Evolutionary conservation across 257 asterid species (phyloP), one percentile per base, ranked within the genome.

Genomic region (Rhazya stricta): DNA sequence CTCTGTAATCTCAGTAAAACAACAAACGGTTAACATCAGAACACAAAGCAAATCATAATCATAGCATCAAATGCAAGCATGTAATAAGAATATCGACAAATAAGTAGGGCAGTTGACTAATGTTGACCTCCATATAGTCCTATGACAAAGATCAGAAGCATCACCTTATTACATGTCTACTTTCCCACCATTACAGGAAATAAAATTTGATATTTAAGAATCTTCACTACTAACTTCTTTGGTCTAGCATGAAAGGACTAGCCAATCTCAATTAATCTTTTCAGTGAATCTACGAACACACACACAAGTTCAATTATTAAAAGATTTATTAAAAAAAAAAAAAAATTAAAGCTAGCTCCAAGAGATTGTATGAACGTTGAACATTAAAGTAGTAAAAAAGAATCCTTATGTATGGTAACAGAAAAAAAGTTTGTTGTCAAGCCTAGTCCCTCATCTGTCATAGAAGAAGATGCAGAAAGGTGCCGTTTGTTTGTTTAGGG

Each of bases 1-100:
- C 34, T 82, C 96, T 86, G 80, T 81, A 85, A 85, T 73, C 39
- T 78, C 81, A 51, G 29, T 18, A 9, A 1, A 43, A 18, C 9
- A 30, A 62, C 23, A 61, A 48, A 1, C 11, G 25, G 21, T 70
- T 32, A 19, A 23, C n/a, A 25, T 65, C 73, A 36, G 21, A 71
- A 23, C 11, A 61, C 1, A 2, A 19, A 45, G 7, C 30, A 39
- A 30, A 23, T 43, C 70, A 30, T 36, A 23, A 8, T 73, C 8
- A 25, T 46, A 75, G 30, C 53, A 66, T 13, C 16, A 36, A 63
- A 74, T 9, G 15, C n/a, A 57, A 53, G 23, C 60, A 27, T 1
- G 21, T 18, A 54, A 30, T 5, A 13, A 30, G 37, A 30, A 30
- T 13, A 18, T 21, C 18, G 45, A 63, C 45, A 63, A 9, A 63